phyloP scores from a whole-genome alignment of 345 rosid genomes.

The Acer negundo region DNA sequence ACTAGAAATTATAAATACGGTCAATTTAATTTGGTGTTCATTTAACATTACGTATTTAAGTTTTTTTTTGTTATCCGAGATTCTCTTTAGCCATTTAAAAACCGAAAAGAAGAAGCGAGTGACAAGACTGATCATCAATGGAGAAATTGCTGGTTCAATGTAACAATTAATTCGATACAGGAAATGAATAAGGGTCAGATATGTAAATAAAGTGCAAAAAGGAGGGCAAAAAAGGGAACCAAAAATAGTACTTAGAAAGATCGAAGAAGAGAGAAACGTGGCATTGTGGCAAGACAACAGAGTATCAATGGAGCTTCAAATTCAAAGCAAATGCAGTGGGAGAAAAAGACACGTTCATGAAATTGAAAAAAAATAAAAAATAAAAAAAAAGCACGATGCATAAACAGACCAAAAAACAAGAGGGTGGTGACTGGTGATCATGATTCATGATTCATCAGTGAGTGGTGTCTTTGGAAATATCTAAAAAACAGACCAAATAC shows the following conservation, averaged over 20 bases:
- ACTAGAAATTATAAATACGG: too few species aligned
- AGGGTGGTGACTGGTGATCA: not conserved
- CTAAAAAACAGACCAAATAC: not conserved
- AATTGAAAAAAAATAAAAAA: constrained; percentile 3
- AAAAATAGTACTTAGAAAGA: not conserved
- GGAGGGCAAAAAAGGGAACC: not conserved
- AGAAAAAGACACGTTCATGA: constrained; percentile 13
- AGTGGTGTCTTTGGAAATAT: not conserved
- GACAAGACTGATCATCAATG: too few species aligned
- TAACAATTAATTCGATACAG: not conserved
- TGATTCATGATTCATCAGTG: too few species aligned
- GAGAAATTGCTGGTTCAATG: too few species aligned
- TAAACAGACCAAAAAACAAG: not conserved
- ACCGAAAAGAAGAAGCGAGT: too few species aligned
- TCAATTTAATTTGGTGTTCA: too few species aligned
- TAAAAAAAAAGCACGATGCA: not conserved
- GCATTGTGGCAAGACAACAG: constrained; percentile 15
- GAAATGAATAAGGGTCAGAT: not conserved
- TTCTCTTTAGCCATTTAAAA: too few species aligned
- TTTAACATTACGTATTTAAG: too few species aligned
- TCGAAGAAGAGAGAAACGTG: constrained; percentile 2
- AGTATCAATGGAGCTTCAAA: not conserved
- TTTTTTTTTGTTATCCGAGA: too few species aligned
- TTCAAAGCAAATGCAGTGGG: constrained; percentile 7
- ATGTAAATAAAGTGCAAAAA: not conserved